phyloP scores from a whole-genome alignment of 2,329 filamentous ascomycete genomes.

The Alternaria arborescens region DNA sequence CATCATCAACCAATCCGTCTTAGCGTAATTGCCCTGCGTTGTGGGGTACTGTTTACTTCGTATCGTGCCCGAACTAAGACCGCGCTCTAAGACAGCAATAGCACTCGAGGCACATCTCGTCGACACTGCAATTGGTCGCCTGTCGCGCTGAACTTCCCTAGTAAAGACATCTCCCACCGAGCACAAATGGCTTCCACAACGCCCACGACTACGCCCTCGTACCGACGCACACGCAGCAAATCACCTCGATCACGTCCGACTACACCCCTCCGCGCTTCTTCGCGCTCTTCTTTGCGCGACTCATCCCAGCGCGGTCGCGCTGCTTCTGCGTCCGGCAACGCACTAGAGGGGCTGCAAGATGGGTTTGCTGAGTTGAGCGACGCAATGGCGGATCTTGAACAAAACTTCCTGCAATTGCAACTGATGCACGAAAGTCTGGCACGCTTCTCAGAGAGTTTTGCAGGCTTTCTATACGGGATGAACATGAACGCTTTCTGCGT shows the following conservation, averaged over 20 bases:
- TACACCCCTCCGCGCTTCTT: constrained; percentile 89
- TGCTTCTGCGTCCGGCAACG: constrained; percentile 66
- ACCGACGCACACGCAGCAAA: constrained; percentile 65
- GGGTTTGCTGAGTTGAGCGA: constrained; percentile 94
- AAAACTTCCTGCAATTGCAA: constrained; percentile 97
- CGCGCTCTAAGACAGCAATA: not conserved
- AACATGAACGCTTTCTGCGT: constrained; percentile 99
- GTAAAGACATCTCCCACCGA: not conserved
- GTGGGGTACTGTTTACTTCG: constrained; percentile 14
- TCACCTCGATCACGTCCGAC: constrained; percentile 75
- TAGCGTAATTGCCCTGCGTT: constrained; percentile 16
- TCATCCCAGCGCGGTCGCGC: constrained; percentile 43
- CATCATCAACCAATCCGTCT: constrained; percentile 17
- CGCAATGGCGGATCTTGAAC: constrained; percentile 92
- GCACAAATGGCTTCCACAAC: constrained; percentile 35
- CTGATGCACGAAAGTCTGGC: constrained; percentile 94
- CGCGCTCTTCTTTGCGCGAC: constrained; percentile 83
- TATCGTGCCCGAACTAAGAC: constrained; percentile 2
- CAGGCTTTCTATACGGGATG: constrained; percentile 91
- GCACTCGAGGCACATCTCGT: not conserved
- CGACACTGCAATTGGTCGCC: not conserved
- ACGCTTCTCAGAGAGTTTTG: constrained; percentile 95
- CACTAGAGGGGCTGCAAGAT: constrained; percentile 84
- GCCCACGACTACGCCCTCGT: constrained; percentile 32
- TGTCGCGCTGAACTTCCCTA: not conserved